These are phyloP conservation scores for Populus tremula DNA, from an alignment of 345 rosid genomes.

Conservation along the genomic window DNA sequence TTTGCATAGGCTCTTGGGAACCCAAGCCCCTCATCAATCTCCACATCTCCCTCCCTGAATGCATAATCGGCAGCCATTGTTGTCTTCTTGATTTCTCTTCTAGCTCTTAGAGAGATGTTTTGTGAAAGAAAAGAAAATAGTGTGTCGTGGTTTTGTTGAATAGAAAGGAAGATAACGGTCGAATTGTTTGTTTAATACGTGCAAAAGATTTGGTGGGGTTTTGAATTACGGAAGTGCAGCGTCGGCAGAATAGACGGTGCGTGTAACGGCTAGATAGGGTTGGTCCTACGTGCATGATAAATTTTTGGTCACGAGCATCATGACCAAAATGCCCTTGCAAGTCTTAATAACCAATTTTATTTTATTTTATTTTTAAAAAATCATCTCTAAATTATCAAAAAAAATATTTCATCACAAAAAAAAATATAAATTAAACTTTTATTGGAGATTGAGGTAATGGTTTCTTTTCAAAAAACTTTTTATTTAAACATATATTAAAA, in stretches of 20 bases:
- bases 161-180: slow-evolving; percentile 20
- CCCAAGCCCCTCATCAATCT: slow-evolving; percentile 61
- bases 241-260: slow-evolving; percentile 4
- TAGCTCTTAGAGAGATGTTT: not conserved
- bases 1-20: slow-evolving; percentile 75
- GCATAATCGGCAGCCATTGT: slow-evolving; percentile 38
- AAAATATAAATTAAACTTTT: too few species aligned
- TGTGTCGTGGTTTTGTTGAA: not conserved
- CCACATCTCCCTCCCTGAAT: slow-evolving; percentile 56
- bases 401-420: too few species aligned
- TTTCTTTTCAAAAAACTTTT: too few species aligned
- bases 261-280: slow-evolving; percentile 19
- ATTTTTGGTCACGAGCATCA: not conserved
- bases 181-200: slow-evolving; percentile 13
- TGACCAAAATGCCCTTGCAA: not conserved
- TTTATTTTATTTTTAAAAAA: too few species aligned
- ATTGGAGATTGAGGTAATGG: too few species aligned
- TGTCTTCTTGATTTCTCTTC: not conserved
- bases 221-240: slow-evolving; percentile 20
- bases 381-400: too few species aligned
- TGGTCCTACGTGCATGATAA: not conserved
- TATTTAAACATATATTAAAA: too few species aligned
- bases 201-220: not conserved
- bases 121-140: not conserved
- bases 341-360: too few species aligned